Base-by-base conservation (phyloP, 2,329 filamentous ascomycete genomes). In the Juglanconis sp. region DNA sequence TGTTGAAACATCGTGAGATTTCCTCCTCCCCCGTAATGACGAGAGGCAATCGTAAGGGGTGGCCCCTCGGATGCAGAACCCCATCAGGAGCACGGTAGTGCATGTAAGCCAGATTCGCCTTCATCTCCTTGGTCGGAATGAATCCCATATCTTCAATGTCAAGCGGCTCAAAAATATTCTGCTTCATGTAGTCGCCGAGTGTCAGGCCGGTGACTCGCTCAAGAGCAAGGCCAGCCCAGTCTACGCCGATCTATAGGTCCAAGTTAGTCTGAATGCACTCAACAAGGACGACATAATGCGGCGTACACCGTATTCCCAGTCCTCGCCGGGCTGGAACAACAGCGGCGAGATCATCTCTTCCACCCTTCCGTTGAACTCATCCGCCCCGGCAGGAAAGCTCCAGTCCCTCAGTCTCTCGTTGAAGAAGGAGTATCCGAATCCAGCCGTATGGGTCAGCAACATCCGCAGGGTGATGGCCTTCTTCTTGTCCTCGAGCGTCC, bases 281-380 rank as follows among this genome's bases (percentile, higher is more conserved):
- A 10, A 42, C 9, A 42, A 42, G 1, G 15, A 5, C 17, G 6
- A 32, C 4, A 4, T 30, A 24, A 11, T 5, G 15, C 13, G 65
- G 72, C 76, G 74, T 70, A 83, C 79, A 0, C 82, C 81, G 30
- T 89, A 89, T 59, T 84, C 78, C 82, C 84, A 90, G 3, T 74
- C 75, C 31, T 81, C 78, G 0, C 87, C 87, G 0, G 87, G 87
- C 64, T 90, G 85, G 64, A 87, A 85, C 1, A 88, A 69, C 15
- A 90, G 70, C 1, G 86, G 83, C 59, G 72, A 68, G 40, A 79
- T 66, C 48, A 87, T 73, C 31, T 84, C 85, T 36, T 77, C 74
- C 15, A 79, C 67, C 5, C 82, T 74, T 0, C 81, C 81, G 0
- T 79, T 79, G 65, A 88, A 84, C 67, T 88, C 86, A 58, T 88